Evolutionary conservation across 208 protist genomes (phyloP).

Genomic region (Acanthamoeba lugdunensis): DNA sequence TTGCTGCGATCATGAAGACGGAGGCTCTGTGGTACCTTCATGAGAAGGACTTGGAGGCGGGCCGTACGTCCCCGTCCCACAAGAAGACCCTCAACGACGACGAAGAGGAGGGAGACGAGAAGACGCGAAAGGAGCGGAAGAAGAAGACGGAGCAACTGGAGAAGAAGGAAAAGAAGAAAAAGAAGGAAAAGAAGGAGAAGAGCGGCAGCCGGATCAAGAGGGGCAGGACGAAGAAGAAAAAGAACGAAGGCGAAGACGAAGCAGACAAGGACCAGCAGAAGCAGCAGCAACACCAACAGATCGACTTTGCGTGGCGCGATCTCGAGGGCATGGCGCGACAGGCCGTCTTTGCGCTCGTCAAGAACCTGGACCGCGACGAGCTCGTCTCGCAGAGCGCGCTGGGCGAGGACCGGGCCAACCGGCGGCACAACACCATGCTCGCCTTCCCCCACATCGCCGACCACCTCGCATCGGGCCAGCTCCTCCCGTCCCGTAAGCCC

Average conservation of each 20-base stretch:
- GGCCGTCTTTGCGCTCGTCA: slow-evolving; percentile 39
- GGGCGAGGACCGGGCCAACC: not conserved
- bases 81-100: not conserved
- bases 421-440: not conserved
- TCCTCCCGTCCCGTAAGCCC: not conserved
- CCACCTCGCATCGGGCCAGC: not conserved
- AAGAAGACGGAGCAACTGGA: not conserved
- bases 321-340: slow-evolving; percentile 38
- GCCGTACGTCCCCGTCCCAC: too few relatives aligned
- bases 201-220: not conserved
- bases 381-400: slow-evolving; percentile 22
- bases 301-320: slow-evolving; percentile 22
- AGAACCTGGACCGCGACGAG: slow-evolving; percentile 36
- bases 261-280: not conserved
- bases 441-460: not conserved
- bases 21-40: not conserved
- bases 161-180: slow-evolving; percentile 1
- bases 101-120: not conserved
- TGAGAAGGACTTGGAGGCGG: not conserved
- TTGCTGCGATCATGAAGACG: slow-evolving; percentile 46
- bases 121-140: not conserved
- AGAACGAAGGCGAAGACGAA: not conserved
- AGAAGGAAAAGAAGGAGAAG: not conserved
- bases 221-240: not conserved
- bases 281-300: not conserved